A percentile compares a stretch with the other conserved stretches of the same genome.
Conservation (phyloP, 2,329 filamentous ascomycete species). For the Cladophialophora yegresii region DNA sequence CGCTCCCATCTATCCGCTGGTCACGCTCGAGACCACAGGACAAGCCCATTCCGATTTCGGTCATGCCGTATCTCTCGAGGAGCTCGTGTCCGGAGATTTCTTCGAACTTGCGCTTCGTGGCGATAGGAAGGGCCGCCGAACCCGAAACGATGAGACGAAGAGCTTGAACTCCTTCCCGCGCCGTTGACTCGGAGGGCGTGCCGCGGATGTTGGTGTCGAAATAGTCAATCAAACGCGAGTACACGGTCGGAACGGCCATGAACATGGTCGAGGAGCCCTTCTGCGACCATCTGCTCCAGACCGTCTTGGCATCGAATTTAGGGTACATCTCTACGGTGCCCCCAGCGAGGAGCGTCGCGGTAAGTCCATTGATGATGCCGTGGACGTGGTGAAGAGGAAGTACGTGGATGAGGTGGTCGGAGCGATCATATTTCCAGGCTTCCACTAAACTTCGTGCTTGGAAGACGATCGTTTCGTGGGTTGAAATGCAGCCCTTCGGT, state of each 20-base stretch:
- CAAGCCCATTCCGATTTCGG: slow-evolving; percentile 96
- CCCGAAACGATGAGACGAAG: slow-evolving; percentile 47
- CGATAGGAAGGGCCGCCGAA: slow-evolving; percentile 48
- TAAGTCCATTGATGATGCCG: slow-evolving; percentile 54
- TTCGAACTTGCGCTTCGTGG: slow-evolving; percentile 46
- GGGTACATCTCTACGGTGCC: slow-evolving; percentile 53
- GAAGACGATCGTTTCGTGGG: slow-evolving; percentile 46
- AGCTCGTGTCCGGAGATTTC: slow-evolving; percentile 48
- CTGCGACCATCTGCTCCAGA: slow-evolving; percentile 52
- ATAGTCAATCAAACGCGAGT: slow-evolving; percentile 52
- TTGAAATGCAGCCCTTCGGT: slow-evolving; percentile 44
- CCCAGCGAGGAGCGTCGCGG: slow-evolving; percentile 51
- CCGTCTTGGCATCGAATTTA: slow-evolving; percentile 48
- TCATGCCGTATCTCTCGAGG: slow-evolving; percentile 65
- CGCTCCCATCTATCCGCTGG: slow-evolving; percentile 81
- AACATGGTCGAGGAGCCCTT: slow-evolving; percentile 50
- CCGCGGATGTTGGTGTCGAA: slow-evolving; percentile 46
- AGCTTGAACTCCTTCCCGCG: slow-evolving; percentile 34
- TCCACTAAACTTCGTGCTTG: slow-evolving; percentile 40
- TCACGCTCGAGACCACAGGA: slow-evolving; percentile 77
- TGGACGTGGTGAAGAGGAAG: slow-evolving; percentile 56
- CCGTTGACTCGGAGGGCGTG: slow-evolving; percentile 39
- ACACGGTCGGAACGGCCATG: slow-evolving; percentile 56
- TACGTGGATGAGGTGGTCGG: slow-evolving; percentile 53
- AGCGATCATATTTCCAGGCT: slow-evolving; percentile 46